Evolutionary conservation across 1,284 basidiomycete genomes (phyloP).

Genomic region (Leccinum griseonigrum): DNA sequence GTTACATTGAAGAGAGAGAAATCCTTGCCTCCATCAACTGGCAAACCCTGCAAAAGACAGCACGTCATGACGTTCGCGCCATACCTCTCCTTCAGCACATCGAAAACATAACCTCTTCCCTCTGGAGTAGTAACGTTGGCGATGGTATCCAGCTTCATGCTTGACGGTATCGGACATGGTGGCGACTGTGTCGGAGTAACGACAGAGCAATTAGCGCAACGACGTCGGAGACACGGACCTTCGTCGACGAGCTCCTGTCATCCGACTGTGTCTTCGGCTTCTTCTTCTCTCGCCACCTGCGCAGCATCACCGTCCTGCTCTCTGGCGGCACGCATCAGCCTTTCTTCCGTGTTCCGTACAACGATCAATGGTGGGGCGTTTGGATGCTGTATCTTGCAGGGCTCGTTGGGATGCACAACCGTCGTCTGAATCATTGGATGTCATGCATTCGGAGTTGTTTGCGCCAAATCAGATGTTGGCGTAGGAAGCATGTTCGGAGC

Average conservation of each 20-base stretch:
- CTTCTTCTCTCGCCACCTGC: constrained; percentile 24
- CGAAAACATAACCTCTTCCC: constrained; percentile 4
- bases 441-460: constrained; percentile 52
- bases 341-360: constrained; percentile 42
- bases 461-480: constrained; percentile 26
- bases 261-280: constrained; percentile 25
- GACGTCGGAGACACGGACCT: too few relatives aligned
- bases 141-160: too few relatives aligned
- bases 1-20: background rate
- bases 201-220: too few relatives aligned
- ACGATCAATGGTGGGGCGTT: constrained; percentile 46
- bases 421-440: constrained; percentile 42
- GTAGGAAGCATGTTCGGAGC: constrained; percentile 34
- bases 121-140: constrained; percentile 10
- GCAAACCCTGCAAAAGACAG: constrained; percentile 33
- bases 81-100: constrained; percentile 21
- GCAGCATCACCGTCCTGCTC: constrained; percentile 15
- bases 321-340: constrained; percentile 25
- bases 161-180: too few relatives aligned
- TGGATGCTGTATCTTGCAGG: constrained; percentile 56
- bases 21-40: constrained; percentile 29
- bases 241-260: constrained; percentile 10
- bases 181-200: too few relatives aligned
- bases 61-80: constrained; percentile 14
- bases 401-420: constrained; percentile 47